Percentiles rank a stretch among this genome's conserved stretches.
Conservation (phyloP, 108 stramenopile species). For the Nannochloropsis gaditana region DNA sequence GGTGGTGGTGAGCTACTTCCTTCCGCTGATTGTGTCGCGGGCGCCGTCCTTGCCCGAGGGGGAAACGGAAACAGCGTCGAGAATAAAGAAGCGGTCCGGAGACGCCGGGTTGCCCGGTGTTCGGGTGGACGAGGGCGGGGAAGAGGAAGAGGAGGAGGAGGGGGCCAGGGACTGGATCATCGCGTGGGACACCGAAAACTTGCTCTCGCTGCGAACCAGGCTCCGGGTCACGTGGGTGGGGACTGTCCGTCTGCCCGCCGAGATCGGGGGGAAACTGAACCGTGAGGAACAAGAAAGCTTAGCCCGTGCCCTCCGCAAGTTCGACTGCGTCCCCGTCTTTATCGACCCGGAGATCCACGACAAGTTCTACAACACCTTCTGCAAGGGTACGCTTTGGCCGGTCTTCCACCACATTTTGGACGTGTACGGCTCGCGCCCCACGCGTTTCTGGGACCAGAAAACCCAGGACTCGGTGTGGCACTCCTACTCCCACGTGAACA, state of each 20-base stretch:
- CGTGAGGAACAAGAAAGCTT: slow-evolving; percentile 67
- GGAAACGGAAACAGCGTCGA: background rate
- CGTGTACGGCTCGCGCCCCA: slow-evolving; percentile 55
- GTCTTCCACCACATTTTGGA: slow-evolving; percentile 62
- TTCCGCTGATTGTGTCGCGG: slow-evolving; percentile 41
- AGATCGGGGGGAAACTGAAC: slow-evolving; percentile 63
- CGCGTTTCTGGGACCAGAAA: slow-evolving; percentile 43
- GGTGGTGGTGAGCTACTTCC: slow-evolving; percentile 52
- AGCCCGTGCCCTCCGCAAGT: slow-evolving; percentile 69
- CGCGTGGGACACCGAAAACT: slow-evolving; percentile 87
- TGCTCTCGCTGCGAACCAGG: slow-evolving; percentile 75
- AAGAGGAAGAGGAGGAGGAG: background rate
- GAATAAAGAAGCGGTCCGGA: too few relatives aligned
- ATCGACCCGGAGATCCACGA: slow-evolving; percentile 69
- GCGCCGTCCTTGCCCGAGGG: background rate
- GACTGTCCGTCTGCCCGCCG: slow-evolving; percentile 55
- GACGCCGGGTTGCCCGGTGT: background rate
- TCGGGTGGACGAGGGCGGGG: background rate
- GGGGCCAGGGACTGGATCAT: background rate
- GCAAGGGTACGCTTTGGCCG: slow-evolving; percentile 63
- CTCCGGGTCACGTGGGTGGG: slow-evolving; percentile 83
- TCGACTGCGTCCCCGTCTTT: slow-evolving; percentile 95
- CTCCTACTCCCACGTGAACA: slow-evolving; percentile 58
- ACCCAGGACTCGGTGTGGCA: slow-evolving; percentile 36
- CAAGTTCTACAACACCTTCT: slow-evolving; percentile 56